Evolutionary conservation across 257 asterid genomes (phyloP).

Genomic region (Lithospermum erythrorhizon): DNA sequence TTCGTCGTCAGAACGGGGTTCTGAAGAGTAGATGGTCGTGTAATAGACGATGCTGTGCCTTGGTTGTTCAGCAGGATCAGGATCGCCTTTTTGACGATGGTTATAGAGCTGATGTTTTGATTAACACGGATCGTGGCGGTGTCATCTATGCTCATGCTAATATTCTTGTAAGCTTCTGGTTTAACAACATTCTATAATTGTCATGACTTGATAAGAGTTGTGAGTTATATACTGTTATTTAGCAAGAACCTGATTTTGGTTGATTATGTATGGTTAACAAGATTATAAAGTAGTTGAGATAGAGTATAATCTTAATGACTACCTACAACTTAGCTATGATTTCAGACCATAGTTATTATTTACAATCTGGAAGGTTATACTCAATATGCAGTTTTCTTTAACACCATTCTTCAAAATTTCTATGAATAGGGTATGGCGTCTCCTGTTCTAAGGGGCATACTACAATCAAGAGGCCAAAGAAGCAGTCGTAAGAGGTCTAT

Average conservation of each 20-base stretch:
- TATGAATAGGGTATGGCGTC: conserved; percentile 61
- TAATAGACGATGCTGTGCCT: conserved; percentile 19
- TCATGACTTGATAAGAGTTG: background rate
- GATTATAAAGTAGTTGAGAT: too few relatives aligned
- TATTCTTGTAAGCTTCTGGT: conserved; percentile 46
- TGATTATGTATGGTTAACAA: too few relatives aligned
- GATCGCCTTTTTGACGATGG: conserved; percentile 80
- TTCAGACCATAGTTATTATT: background rate
- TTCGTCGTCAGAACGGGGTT: conserved; percentile 16
- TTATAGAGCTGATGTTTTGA: conserved; percentile 64
- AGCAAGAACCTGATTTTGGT: too few relatives aligned
- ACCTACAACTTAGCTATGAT: background rate
- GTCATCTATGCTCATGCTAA: conserved; percentile 59
- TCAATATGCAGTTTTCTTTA: background rate
- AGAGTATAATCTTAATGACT: background rate
- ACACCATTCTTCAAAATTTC: background rate
- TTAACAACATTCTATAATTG: background rate
- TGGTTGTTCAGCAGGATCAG: conserved; percentile 21
- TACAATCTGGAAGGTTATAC: too few relatives aligned
- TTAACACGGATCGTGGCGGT: conserved; percentile 38
- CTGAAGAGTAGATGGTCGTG: conserved; percentile 10
- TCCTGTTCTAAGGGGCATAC: conserved; percentile 58
- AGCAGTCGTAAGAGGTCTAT: conserved; percentile 29
- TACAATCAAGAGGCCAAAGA: conserved; percentile 26
- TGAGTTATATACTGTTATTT: too few relatives aligned